Evolutionary conservation across 2,329 filamentous ascomycete species (phyloP).

Genomic region (Phoma sp.): DNA sequence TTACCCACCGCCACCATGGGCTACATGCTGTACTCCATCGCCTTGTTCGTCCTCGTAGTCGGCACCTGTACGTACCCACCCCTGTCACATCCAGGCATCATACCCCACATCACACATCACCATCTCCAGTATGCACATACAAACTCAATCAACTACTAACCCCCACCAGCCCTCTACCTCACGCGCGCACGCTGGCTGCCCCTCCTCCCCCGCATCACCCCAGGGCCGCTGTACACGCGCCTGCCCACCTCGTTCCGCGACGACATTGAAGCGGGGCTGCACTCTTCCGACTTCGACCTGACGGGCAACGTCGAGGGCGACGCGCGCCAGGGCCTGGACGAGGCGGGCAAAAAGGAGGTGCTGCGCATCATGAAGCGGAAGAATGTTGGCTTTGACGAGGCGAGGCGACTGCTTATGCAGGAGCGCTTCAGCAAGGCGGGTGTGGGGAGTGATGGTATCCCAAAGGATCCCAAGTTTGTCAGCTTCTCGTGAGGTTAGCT

Average conservation of each 20-base stretch:
- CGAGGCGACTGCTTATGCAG: conserved; percentile 84
- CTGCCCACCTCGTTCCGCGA: conserved; percentile 78
- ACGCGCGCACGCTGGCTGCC: conserved; percentile 80
- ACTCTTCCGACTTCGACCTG: conserved; percentile 83
- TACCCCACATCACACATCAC: conserved; percentile 2
- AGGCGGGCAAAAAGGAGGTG: conserved; percentile 79
- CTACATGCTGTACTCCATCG: conserved; percentile 80
- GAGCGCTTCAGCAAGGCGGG: conserved; percentile 84
- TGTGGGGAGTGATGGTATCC: conserved; percentile 85
- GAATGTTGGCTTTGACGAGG: conserved; percentile 87
- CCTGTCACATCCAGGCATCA: conserved; percentile 9
- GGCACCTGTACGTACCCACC: conserved; percentile 65
- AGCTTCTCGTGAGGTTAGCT: conserved; percentile 82
- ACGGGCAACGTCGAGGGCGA: conserved; percentile 79
- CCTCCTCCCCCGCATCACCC: conserved; percentile 62
- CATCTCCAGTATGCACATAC: too few relatives aligned
- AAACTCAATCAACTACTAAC: conserved; percentile 21
- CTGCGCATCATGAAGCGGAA: conserved; percentile 88
- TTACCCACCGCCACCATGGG: conserved; percentile 62
- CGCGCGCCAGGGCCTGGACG: conserved; percentile 79
- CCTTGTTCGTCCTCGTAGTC: conserved; percentile 72
- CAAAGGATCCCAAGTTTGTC: conserved; percentile 92
- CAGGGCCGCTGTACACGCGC: conserved; percentile 73
- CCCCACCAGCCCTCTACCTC: conserved; percentile 71
- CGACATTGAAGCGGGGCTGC: conserved; percentile 88